Base-by-base conservation (phyloP, 345 rosid species). In the Physaria fendleri region DNA sequence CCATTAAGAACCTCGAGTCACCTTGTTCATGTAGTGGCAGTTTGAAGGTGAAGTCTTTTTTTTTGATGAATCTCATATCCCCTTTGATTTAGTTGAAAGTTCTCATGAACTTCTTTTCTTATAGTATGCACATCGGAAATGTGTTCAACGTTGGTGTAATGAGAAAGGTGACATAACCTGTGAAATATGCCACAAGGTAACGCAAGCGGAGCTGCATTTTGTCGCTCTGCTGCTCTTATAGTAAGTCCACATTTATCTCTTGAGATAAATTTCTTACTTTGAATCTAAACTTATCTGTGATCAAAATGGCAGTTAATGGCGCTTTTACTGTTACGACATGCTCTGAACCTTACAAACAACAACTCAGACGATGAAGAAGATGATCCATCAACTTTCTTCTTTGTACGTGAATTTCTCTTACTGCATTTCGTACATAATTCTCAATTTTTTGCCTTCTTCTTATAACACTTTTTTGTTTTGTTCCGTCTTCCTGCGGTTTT, bases 1-100 rank as follows among this genome's bases (percentile, higher is more conserved):
- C 71, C 17, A 33, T 87, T 44, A 79, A 71, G 70, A 85, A 85
- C 74, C 72, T 93, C 76, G 99, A 93, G 79, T 71, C 77, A 27
- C 99, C 99, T 29, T 93, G 99, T 82, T 82, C 85, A 34, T 93
- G 99, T 68, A 80, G 85, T 34, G 99, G 99, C 57, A 93, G 99
- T 64, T 79, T 93, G 77, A 93, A 93, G 99, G 98, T 92, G 41
- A 68, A 1, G 2, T n/a, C n/a, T 27, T 23, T 0, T 34, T 43
- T 0, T 4, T 38, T 49, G 14, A 4, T 30, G 6, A 15, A 38
- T 21, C 62, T 22, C 7, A 2, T 48, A 18, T 56, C 30, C 27
- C 27, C 11, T 17, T 49, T 42, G 35, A 5, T 38, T 35, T 40
- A 41, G n/a, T 46, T 13, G 16, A 28, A 20, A 10, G 11, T n/a